phyloP scores from a whole-genome alignment of 1,284 basidiomycete genomes.

The Ustilago curta region DNA sequence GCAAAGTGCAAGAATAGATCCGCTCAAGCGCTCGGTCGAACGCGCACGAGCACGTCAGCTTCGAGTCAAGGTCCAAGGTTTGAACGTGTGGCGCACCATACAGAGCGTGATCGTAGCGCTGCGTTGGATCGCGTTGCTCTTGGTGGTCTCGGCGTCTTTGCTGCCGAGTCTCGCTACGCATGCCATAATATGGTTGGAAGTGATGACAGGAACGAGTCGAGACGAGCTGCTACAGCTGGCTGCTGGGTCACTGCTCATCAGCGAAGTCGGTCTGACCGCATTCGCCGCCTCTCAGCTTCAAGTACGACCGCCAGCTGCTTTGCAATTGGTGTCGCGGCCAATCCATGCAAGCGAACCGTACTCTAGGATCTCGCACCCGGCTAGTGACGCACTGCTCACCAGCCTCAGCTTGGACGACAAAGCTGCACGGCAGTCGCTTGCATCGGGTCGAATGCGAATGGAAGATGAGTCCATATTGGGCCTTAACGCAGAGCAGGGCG shows the following conservation, averaged over 20 bases:
- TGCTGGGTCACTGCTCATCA: constrained; percentile 5
- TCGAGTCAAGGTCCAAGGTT: constrained; percentile 16
- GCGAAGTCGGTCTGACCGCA: constrained; percentile 17
- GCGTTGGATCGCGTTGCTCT: neutral
- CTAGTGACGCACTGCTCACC: constrained; percentile 20
- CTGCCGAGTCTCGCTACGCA: neutral
- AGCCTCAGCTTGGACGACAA: constrained; percentile 37
- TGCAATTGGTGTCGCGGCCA: constrained; percentile 40
- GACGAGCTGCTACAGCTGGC: constrained; percentile 12
- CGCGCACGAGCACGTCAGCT: constrained; percentile 20
- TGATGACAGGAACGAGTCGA: neutral
- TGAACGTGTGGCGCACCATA: constrained; percentile 11
- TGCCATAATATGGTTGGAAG: constrained; percentile 1
- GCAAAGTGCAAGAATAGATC: constrained; percentile 8
- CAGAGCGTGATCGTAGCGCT: constrained; percentile 13
- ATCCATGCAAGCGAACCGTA: neutral
- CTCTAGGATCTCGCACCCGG: neutral
- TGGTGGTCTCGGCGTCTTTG: neutral
- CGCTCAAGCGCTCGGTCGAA: constrained; percentile 23
- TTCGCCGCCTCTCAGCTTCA: constrained; percentile 17
- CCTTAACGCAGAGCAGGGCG: neutral
- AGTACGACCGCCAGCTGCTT: constrained; percentile 18
- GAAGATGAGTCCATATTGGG: neutral
- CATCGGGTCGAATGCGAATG: neutral
- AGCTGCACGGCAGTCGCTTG: neutral